phyloP scores from a whole-genome alignment of 306 rosid genomes.

The Rosa multiflora region DNA sequence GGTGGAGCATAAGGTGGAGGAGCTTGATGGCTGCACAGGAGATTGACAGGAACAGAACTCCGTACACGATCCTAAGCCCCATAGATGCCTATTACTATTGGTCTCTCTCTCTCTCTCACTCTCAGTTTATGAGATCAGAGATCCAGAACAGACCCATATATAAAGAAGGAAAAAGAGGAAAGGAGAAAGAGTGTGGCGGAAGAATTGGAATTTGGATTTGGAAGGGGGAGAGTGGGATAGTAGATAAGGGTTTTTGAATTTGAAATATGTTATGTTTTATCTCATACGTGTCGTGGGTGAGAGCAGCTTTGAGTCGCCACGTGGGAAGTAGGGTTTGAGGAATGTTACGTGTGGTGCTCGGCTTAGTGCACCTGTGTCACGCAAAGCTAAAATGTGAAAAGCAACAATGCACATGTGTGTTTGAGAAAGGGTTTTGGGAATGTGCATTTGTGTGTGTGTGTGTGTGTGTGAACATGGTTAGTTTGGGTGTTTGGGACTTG shows the following conservation, averaged over 20 bases:
- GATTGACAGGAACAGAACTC: constrained; percentile 46
- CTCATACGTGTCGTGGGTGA: constrained; percentile 16
- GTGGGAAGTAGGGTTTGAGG: constrained; percentile 9
- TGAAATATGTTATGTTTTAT: neutral
- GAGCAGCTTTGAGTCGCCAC: constrained; percentile 13
- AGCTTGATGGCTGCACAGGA: constrained; percentile 47
- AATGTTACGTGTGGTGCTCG: constrained; percentile 18
- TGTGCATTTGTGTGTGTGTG: no score
- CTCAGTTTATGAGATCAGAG: neutral
- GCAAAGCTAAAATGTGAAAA: neutral
- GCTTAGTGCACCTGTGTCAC: constrained; percentile 7
- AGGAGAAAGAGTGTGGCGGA: neutral
- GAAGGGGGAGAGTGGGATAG: neutral
- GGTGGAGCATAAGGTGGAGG: constrained; percentile 48
- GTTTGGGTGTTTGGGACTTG: neutral
- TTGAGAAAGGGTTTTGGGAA: neutral
- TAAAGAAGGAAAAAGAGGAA: neutral
- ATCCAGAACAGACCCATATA: neutral
- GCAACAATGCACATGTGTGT: neutral
- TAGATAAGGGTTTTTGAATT: constrained; percentile 26
- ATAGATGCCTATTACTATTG: neutral
- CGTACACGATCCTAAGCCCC: constrained; percentile 44
- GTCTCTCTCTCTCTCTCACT: neutral
- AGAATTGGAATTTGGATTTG: constrained; percentile 13
- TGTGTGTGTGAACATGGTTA: neutral